Conservation (phyloP, 805 yeast species). For the Middelhovenomyces tepae region DNA sequence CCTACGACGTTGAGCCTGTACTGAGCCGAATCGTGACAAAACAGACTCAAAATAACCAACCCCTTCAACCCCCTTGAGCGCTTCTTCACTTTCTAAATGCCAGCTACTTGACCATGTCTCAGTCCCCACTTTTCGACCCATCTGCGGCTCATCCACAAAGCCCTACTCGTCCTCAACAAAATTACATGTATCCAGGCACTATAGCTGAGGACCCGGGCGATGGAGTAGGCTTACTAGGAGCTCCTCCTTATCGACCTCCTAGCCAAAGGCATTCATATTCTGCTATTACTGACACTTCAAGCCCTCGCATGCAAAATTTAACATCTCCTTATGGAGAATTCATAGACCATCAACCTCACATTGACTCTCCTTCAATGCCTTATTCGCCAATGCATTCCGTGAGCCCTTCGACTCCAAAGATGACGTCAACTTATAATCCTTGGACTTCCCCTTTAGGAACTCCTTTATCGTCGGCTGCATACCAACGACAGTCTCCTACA, state of each 20-base stretch:
- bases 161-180: no score
- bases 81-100: no score
- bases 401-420: slow-evolving; percentile 4
- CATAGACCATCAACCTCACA: background rate
- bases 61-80: no score
- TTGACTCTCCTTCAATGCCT: background rate
- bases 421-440: slow-evolving; percentile 3
- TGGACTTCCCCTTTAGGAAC: slow-evolving; percentile 3
- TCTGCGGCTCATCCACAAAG: no score
- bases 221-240: slow-evolving; percentile 1
- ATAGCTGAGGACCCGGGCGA: background rate
- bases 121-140: no score
- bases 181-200: no score
- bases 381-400: slow-evolving; percentile 7
- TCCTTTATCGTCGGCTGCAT: slow-evolving; percentile 3
- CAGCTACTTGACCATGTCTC: no score
- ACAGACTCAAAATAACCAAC: no score
- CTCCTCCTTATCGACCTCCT: slow-evolving; percentile 1
- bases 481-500: slow-evolving; percentile 3
- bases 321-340: background rate
- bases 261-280: slow-evolving; percentile 2
- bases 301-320: background rate
- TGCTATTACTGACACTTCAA: background rate
- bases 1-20: no score
- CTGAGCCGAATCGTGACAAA: no score